Evolutionary conservation across 305 asterid species (phyloP), one percentile per base, ranked within the genome.

Genomic region (Rubia occidens): DNA sequence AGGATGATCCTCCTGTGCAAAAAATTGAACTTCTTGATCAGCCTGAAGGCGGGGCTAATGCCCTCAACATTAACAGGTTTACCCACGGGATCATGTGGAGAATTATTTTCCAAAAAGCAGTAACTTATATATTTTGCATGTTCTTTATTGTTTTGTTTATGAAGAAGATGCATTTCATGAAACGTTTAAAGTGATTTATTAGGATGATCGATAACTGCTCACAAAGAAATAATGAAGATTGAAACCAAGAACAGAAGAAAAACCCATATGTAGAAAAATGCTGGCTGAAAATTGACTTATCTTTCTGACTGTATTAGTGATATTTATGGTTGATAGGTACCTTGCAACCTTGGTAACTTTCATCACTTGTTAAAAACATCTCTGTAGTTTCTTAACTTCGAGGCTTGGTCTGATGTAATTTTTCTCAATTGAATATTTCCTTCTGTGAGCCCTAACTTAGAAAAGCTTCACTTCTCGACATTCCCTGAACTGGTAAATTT

Each of bases 11-110:
- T 78, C 83, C 81, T 54, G 64, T 80, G 66, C 85, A 83, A 85
- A 82, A 84, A 85, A 78, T 82, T 76, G 88, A 81, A 63, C 81
- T 85, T 83, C 85, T 84, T 80, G 96, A 88, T 81, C 98, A 90
- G 89, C 80, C 80, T 72, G 80, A 77, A 45, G 80, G 80, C 8
- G 80, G 80, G 53, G 80, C 77, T 49, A 77, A 72, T 64, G 75
- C 80, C 65, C 80, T 77, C 71, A 77, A 77, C 47, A 72, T 77
- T 49, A 72, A 77, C 80, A 77, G 80, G 80, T 77, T 47, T 56
- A 6, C 59, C 39, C 29, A 43, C 32, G 51, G 20, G 42, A 55
- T 78, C 51, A 13, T 49, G 32, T 49, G 40, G 53, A 6, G 11
- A 72, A 6, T 44, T 66, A 43, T 66, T n/a, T 20, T 20, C 15